Base-by-base conservation (phyloP, 805 yeast species). In the Candida tammaniensis region DNA sequence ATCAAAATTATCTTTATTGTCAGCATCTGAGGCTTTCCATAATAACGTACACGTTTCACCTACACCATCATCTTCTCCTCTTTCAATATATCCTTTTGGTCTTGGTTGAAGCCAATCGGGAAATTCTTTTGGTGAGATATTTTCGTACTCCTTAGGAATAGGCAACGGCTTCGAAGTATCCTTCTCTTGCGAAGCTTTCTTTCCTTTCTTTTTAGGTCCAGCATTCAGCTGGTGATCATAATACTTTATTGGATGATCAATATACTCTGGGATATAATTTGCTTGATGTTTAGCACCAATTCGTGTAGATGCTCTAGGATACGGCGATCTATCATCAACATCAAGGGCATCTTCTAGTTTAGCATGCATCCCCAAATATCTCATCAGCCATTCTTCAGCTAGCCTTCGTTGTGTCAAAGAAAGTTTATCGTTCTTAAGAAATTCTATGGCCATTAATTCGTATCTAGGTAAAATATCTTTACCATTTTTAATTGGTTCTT, bases 81-180 rank as follows among this genome's bases (percentile, higher is more conserved):
- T 70, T 49, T 87, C 95, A 5, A 85, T 62, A 54, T 86, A 87
- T 0, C 95, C 95, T 32, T 70, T 67, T 0, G 95, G 95, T 40
- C 81, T 64, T 3, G 81, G 83, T 51, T 82, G 89, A 19, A 86
- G 59, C 95, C 95, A 86, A 0, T 70, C 72, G 0, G 89, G 89
- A 36, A 66, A 76, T 0, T 77, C 78, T 30, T 60, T 61, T 0
- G 70, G 68, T 13, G 61, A 55, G 0, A 49, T 35, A 32, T 66
- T 62, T 39, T 59, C 48, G 47, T 31, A 77, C 39, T 75, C 72
- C 7, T 60, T 52, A 0, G 86, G 85, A 1, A 78, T 38, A n/a
- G 54, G 56, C 13, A 74, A 55, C 24, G 57, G 57, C 19, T 44
- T 49, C 3, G 40, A 5, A 9, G 31, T 37, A 11, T 48, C 51